A percentile compares a stretch with the other conserved stretches of the same genome.
These are phyloP conservation scores for Monosporascus sp. DNA, from an alignment of 2,329 filamentous ascomycete species.

Conservation along the genomic window DNA sequence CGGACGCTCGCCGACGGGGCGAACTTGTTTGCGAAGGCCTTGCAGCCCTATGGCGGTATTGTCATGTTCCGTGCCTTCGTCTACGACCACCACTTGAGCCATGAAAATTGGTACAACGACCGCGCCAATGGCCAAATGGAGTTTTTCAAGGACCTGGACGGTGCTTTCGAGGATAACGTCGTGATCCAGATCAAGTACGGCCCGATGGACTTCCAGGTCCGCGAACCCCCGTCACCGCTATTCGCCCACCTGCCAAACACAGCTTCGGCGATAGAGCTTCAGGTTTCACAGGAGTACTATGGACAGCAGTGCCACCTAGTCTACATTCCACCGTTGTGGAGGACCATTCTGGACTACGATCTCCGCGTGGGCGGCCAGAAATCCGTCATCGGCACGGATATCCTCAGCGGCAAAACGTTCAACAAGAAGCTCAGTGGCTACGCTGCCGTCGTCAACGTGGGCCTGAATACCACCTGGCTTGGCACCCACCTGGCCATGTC, in stretches of 20 bases:
- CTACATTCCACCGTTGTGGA: slow-evolving; percentile 64
- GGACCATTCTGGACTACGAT: slow-evolving; percentile 62
- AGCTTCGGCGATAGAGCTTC: slow-evolving; percentile 53
- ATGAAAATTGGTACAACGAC: slow-evolving; percentile 59
- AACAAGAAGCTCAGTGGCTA: slow-evolving; percentile 53
- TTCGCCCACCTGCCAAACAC: slow-evolving; percentile 48
- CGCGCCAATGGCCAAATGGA: slow-evolving; percentile 65
- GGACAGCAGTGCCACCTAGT: slow-evolving; percentile 66
- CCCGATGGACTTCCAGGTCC: slow-evolving; percentile 68
- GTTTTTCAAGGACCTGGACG: slow-evolving; percentile 60
- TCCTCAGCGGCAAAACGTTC: slow-evolving; percentile 56
- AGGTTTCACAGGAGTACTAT: slow-evolving; percentile 65
- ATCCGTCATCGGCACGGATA: slow-evolving; percentile 49
- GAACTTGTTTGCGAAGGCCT: slow-evolving; percentile 59
- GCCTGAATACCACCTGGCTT: slow-evolving; percentile 61
- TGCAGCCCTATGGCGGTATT: slow-evolving; percentile 53
- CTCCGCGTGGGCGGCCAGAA: slow-evolving; percentile 51
- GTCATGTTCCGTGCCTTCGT: slow-evolving; percentile 70
- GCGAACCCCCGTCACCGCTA: slow-evolving; percentile 60
- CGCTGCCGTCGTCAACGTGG: slow-evolving; percentile 63
- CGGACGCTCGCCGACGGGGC: slow-evolving; percentile 63
- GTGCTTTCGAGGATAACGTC: slow-evolving; percentile 63
- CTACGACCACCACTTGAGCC: slow-evolving; percentile 52
- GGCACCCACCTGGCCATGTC: slow-evolving; percentile 66
- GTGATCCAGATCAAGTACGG: slow-evolving; percentile 70